Evolutionary conservation across 169 alveolate species (phyloP), one percentile per base, ranked within the genome.

Genomic region (Plasmodium cynomolgi): DNA sequence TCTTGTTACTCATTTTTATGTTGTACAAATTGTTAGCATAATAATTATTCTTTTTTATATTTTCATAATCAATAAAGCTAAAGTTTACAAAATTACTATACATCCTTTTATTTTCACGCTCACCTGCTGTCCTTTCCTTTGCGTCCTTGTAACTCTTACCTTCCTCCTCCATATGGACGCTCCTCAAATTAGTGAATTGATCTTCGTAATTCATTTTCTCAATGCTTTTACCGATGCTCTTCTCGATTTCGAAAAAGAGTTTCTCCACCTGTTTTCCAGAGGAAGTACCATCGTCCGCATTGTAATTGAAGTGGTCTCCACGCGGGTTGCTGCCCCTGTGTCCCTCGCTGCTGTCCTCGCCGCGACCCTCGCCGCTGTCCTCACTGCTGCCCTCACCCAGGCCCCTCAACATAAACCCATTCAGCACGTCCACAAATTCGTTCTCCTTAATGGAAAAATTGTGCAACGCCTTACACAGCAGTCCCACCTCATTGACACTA

Each of bases 51-150:
- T 50, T 91, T 82, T 91, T 91, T 73, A 91, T 91, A 91, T 71
- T 91, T 91, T 91, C 95, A 82, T 91, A 91, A 82, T 91, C 95
- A 81, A 91, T 91, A 73, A 31, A 91, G 75, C 95, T 91, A 50
- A 91, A 91, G 58, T 91, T 91, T 41, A 91, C 84, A 79, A 71
- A 91, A n/a, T 91, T 73, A 3, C 34, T 72, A 54, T 91, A 71
- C 58, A 7, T 37, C 31, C 13, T 62, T 44, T 68, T 68, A 41
- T 86, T 86, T 39, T 86, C 80, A 77, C 44, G 47, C 1, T 11
- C 33, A 23, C 62, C 41, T 33, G 5, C 7, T 33, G 5, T 2
- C 39, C 13, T 74, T 75, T 17, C 81, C 58, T 31, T 72, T 72
- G 17, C 68, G 56, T 84, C 92, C 34, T 44, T 47, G 20, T 17